Evolutionary conservation across 2,329 filamentous ascomycete species (phyloP), one percentile per base, ranked within the genome.

Genomic region (Lasiodiplodia gonubiensis): DNA sequence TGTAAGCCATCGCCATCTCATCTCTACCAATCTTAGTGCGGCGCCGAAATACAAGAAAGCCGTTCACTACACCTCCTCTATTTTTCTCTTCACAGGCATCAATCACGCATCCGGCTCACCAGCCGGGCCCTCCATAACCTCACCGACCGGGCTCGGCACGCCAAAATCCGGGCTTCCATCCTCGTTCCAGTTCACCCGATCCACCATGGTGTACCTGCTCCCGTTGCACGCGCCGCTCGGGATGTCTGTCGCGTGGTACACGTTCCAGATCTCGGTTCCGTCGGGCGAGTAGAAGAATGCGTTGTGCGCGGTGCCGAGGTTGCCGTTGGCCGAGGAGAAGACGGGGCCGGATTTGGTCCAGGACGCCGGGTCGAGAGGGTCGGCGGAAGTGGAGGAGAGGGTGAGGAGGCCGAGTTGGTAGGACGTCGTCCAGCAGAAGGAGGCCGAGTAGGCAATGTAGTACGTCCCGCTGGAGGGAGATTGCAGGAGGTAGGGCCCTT

Each of bases 231-330:
- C 80, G 1, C 86, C 86, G 0, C 74, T 75, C 10, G 78, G 75
- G 68, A 81, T 83, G 2, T 78, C 76, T 0, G 85, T 86, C 0
- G 86, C 86, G 70, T 88, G 85, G 74, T 85, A 88, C 0, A 85
- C 82, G 64, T 85, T 86, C 82, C 82, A 88, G 3, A 81, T 84
- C 74, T 88, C 80, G 0, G 76, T 81, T 4, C 80, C 84, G 69
- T 88, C 85, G 0, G 86, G 85, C 69, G 84, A 86, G 35, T 74
- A 77, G 76, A 89, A 88, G 79, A 88, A 80, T 75, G 77, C 78
- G 70, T 87, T 87, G 69, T 87, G 85, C 0, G 85, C 86, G 0
- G 85, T 84, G n/a, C 86, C 85, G 61, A 84, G 87, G 72, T 86
- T 86, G 4, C 85, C 85, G 68, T 87, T 87, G 1, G 82, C 85